Evolutionary conservation across 306 rosid genomes (phyloP).

Genomic region (Medicago lupulina): DNA sequence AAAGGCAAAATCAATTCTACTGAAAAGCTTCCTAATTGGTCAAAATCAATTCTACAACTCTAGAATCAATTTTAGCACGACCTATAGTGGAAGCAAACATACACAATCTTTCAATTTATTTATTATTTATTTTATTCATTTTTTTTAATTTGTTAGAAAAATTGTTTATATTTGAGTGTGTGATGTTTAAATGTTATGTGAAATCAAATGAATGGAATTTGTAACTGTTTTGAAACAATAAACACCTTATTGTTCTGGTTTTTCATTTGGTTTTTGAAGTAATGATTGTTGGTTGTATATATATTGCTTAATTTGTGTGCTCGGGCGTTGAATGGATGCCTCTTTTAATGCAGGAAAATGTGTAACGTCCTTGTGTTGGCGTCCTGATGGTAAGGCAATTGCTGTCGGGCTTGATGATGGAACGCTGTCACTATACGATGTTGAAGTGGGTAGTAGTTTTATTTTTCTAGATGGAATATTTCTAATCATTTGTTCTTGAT

Average conservation of each 20-base stretch:
- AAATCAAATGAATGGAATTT: neutral
- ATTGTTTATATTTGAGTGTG: neutral
- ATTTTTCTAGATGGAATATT: neutral
- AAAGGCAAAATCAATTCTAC: too few species aligned
- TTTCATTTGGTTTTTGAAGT: constrained; percentile 18
- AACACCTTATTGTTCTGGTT: neutral
- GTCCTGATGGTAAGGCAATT: constrained; percentile 93
- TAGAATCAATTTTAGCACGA: too few species aligned
- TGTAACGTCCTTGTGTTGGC: constrained; percentile 83
- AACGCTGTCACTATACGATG: constrained; percentile 83
- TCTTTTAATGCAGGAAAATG: constrained; percentile 56
- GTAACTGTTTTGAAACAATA: constrained; percentile 22
- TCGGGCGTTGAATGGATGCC: constrained; percentile 14
- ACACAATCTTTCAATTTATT: too few species aligned
- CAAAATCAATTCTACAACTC: too few species aligned
- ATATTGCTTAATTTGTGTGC: constrained; percentile 5
- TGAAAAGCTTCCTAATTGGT: too few species aligned
- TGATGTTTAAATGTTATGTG: too few species aligned
- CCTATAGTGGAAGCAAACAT: too few species aligned
- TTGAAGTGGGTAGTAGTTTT: constrained; percentile 69
- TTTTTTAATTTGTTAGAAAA: neutral
- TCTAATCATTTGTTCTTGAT: constrained; percentile 9
- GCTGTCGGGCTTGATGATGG: constrained; percentile 95
- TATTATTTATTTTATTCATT: neutral
- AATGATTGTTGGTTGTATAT: neutral